These are phyloP conservation scores for Penicillium canariense DNA, from an alignment of 495 filamentous ascomycete species.

Conservation along the genomic window DNA sequence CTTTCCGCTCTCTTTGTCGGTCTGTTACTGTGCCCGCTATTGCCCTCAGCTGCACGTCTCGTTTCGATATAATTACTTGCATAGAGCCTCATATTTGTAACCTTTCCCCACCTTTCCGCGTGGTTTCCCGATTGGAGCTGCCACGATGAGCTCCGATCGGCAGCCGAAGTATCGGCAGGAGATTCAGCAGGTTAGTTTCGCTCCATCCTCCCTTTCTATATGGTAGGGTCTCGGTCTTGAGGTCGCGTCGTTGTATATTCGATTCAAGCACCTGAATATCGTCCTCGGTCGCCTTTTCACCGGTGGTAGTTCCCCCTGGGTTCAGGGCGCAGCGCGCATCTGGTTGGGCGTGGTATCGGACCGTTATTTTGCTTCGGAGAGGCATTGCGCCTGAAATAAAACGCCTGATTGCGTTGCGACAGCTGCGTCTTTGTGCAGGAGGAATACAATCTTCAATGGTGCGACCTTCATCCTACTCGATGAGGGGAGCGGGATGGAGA, in stretches of 20 bases:
- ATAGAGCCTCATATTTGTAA: background rate
- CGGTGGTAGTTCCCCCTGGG: no score
- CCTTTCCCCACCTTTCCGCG: background rate
- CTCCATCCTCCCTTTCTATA: background rate
- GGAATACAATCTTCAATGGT: no score
- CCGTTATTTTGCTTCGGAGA: no score
- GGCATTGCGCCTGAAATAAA: no score
- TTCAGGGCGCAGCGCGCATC: background rate
- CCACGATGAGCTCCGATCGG: conserved; percentile 40
- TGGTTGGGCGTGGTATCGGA: background rate
- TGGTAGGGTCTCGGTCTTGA: background rate
- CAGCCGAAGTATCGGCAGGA: conserved; percentile 89
- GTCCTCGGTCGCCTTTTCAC: background rate
- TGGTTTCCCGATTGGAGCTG: background rate
- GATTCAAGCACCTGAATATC: background rate
- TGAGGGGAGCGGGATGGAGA: background rate
- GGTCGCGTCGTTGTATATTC: background rate
- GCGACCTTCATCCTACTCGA: no score
- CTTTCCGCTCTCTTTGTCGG: background rate
- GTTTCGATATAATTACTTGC: background rate
- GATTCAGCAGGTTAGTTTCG: conserved; percentile 77
- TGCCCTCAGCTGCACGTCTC: background rate
- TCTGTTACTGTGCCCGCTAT: background rate
- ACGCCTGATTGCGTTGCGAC: no score
- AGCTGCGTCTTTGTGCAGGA: no score